Evolutionary conservation across 345 rosid species (phyloP).

Genomic region (Dipteronia sinensis): DNA sequence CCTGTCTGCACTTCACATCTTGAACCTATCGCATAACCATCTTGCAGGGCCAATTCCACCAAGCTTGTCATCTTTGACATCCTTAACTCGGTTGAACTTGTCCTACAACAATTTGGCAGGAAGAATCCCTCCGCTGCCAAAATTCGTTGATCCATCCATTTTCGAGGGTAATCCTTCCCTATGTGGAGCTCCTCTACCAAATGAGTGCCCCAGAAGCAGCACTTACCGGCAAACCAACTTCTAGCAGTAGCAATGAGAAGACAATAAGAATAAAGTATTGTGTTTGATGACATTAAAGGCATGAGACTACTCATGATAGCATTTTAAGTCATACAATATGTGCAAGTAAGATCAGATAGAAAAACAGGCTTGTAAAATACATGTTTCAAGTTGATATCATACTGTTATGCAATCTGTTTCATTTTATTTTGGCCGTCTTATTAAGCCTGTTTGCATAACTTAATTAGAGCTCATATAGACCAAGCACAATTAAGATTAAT

Average conservation of each 20-base stretch:
- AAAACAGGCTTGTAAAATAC: neutral
- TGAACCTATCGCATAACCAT: constrained; percentile 49
- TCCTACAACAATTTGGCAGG: constrained; percentile 55
- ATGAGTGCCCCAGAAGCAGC: constrained; percentile 30
- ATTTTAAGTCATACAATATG: neutral
- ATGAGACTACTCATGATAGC: neutral
- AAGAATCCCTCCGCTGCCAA: constrained; percentile 40
- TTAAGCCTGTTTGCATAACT: too few species aligned
- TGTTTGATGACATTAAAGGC: neutral
- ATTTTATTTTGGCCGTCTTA: too few species aligned
- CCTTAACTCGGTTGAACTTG: constrained; percentile 42
- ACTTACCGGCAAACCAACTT: neutral
- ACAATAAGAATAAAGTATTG: neutral
- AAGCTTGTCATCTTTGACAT: constrained; percentile 37
- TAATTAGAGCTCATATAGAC: too few species aligned
- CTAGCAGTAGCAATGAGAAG: neutral
- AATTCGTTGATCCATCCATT: constrained; percentile 44
- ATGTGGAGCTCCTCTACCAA: constrained; percentile 51
- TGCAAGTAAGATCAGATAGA: too few species aligned
- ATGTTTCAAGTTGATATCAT: neutral
- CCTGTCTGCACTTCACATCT: constrained; percentile 30
- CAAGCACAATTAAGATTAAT: too few species aligned
- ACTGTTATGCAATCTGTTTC: too few species aligned
- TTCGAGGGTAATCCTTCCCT: constrained; percentile 46
- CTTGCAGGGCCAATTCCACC: constrained; percentile 50